Conservation (phyloP, 768 basidiomycete species). For the Phallus indusiatus region DNA sequence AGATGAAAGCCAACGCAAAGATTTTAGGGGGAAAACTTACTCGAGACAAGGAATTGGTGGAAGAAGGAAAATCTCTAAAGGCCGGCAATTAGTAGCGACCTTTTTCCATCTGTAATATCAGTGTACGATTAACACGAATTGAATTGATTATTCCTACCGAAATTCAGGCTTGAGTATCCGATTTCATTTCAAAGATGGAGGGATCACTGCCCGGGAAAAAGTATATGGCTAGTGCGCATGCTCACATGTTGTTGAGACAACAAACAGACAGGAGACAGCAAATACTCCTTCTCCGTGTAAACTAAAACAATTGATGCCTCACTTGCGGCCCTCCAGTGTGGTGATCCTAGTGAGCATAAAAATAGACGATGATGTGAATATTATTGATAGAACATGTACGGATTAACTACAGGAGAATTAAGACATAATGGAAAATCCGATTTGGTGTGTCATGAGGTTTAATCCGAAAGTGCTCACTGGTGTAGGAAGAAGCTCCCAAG, state of each 20-base stretch:
- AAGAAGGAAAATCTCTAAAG: constrained; percentile 1
- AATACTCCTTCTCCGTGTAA: not conserved
- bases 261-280: not conserved
- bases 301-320: no score
- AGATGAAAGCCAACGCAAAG: not conserved
- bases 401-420: not conserved
- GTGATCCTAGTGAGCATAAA: not conserved
- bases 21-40: not conserved
- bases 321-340: no score
- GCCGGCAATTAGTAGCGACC: not conserved
- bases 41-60: not conserved
- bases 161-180: no score
- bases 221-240: not conserved
- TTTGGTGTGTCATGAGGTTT: not conserved
- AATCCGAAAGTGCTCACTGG: not conserved
- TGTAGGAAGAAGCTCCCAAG: not conserved
- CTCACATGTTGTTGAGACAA: not conserved
- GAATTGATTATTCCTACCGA: not conserved
- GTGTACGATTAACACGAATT: not conserved
- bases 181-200: not conserved
- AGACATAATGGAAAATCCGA: not conserved
- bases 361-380: not conserved
- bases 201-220: not conserved
- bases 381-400: not conserved
- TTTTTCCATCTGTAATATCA: not conserved